phyloP scores from a whole-genome alignment of 768 basidiomycete genomes.

The Naganishia vaughanmartiniae region DNA sequence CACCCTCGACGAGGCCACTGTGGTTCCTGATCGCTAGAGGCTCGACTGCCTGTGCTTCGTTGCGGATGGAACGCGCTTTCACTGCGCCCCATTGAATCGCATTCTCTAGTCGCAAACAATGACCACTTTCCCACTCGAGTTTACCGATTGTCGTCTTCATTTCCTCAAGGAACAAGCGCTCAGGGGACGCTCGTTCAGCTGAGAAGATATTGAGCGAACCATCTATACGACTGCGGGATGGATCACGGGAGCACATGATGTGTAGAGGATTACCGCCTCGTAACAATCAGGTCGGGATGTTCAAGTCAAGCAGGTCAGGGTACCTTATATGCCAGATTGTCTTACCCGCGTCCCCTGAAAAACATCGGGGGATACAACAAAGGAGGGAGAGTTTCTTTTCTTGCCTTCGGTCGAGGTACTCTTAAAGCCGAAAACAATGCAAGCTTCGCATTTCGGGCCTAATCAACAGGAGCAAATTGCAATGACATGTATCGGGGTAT shows the following conservation, averaged over 20 bases:
- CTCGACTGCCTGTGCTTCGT: not conserved
- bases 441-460: not conserved
- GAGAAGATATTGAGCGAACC: not conserved
- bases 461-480: not conserved
- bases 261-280: not conserved
- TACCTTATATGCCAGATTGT: not conserved
- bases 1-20: slow-evolving; percentile 7
- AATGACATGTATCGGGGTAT: not conserved
- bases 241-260: not conserved
- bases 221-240: not conserved
- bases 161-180: not conserved
- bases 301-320: not conserved
- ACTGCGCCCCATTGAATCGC: slow-evolving; percentile 10
- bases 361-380: not conserved
- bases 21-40: not conserved
- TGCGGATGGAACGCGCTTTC: not conserved
- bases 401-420: too few species aligned
- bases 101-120: not conserved
- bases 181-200: not conserved
- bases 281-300: not conserved
- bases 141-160: slow-evolving; percentile 9
- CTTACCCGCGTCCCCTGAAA: not conserved
- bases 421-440: too few species aligned
- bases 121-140: slow-evolving; percentile 18
- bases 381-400: not conserved